phyloP scores from a whole-genome alignment of 2,329 filamentous ascomycete genomes.

The Penicillium frequentans region DNA sequence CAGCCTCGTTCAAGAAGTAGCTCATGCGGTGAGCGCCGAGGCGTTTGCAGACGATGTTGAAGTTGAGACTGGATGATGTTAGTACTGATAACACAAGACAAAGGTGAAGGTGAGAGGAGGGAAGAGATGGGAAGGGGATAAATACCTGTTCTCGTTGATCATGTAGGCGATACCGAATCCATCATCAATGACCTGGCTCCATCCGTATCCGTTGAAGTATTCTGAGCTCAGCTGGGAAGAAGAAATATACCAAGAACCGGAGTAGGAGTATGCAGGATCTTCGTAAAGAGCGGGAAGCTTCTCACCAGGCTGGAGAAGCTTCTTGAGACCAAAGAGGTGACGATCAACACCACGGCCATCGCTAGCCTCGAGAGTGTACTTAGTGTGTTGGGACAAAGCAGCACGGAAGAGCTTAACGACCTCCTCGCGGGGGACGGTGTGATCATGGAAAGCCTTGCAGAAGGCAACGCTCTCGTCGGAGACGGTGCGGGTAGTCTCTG shows the following conservation, averaged over 20 bases:
- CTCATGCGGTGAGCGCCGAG: constrained; percentile 91
- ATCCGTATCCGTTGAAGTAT: constrained; percentile 98
- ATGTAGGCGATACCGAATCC: constrained; percentile 99
- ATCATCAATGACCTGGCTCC: constrained; percentile 95
- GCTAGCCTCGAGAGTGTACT: constrained; percentile 86
- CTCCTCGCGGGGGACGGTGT: constrained; percentile 61
- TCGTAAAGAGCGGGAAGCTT: constrained; percentile 79
- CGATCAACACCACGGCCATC: constrained; percentile 94
- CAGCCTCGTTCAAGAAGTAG: constrained; percentile 92
- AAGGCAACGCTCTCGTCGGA: constrained; percentile 90
- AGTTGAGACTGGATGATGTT: constrained; percentile 71
- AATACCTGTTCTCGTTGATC: constrained; percentile 96
- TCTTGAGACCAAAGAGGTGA: constrained; percentile 96
- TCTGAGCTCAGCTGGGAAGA: constrained; percentile 89
- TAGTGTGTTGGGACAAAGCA: constrained; percentile 77
- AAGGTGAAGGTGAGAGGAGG: neutral
- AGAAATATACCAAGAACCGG: constrained; percentile 83
- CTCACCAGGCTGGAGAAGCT: constrained; percentile 77
- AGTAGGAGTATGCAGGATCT: constrained; percentile 84
- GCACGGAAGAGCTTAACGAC: constrained; percentile 75
- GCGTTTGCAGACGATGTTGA: constrained; percentile 95
- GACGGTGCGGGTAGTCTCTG: constrained; percentile 90
- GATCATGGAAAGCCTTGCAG: constrained; percentile 81
- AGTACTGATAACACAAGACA: constrained; percentile 1
- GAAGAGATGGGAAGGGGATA: neutral